Percentiles rank a stretch among this genome's conserved stretches.
Conservation (phyloP, 139 green algal species). For the Haematococcus lacustris region DNA sequence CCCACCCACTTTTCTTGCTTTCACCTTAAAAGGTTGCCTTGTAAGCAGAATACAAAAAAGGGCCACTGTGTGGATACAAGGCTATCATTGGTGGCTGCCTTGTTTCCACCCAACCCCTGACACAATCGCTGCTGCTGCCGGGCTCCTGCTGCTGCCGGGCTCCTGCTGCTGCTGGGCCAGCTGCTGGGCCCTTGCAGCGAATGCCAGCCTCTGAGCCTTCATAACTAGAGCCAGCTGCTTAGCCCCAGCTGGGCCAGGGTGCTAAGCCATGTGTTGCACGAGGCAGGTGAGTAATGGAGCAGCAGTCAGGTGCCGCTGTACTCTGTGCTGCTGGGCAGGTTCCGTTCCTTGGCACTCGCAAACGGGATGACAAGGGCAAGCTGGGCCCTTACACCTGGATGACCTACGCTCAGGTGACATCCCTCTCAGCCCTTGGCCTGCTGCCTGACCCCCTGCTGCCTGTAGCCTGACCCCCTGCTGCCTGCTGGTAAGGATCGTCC, state of each 20-base stretch:
- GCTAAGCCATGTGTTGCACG: not conserved
- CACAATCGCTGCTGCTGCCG: too few species aligned
- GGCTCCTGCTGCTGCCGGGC: too few species aligned
- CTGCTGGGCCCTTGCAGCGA: not conserved
- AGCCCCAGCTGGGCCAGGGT: not conserved
- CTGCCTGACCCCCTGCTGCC: too few species aligned
- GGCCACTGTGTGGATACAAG: too few species aligned
- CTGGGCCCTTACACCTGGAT: constrained; percentile 58
- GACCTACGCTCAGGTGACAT: constrained; percentile 61
- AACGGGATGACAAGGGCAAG: constrained; percentile 44
- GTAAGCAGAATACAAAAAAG: too few species aligned
- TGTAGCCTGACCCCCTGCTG: not conserved
- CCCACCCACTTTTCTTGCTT: too few species aligned
- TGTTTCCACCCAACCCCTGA: not conserved
- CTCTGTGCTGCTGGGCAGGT: constrained; percentile 25
- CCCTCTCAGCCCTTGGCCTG: too few species aligned
- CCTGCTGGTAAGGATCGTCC: too few species aligned
- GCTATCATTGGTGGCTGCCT: too few species aligned
- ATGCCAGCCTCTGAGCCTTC: not conserved
- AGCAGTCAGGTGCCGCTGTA: not conserved
- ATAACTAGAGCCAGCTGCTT: not conserved
- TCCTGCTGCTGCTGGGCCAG: not conserved
- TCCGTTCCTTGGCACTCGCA: constrained; percentile 49
- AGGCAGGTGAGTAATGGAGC: not conserved
- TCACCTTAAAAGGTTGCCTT: too few species aligned